Conservation (phyloP, 106 monocot species). For the Ottelia alismoides region DNA sequence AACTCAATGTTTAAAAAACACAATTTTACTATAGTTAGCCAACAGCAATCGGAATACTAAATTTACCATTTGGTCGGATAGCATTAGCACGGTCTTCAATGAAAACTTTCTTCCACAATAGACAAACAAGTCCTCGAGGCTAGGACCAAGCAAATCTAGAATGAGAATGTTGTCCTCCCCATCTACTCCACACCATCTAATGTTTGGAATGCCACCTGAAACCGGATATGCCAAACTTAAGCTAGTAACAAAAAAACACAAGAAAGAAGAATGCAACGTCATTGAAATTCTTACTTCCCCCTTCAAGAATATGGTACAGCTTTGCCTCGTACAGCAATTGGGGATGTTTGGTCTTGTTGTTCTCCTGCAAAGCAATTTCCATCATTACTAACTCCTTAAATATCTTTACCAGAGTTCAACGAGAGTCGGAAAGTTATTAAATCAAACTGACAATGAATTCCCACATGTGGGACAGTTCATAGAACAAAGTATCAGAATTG, state of each 20-base stretch:
- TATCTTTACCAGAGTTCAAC: too few relatives aligned
- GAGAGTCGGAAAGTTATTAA: too few relatives aligned
- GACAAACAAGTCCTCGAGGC: constrained; percentile 73
- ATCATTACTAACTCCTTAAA: too few relatives aligned
- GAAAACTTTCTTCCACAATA: constrained; percentile 77
- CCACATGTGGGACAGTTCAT: too few relatives aligned
- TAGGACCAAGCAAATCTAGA: too few relatives aligned
- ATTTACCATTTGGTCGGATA: constrained; percentile 92
- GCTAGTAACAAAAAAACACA: background rate
- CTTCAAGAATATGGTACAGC: constrained; percentile 71
- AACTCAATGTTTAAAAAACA: too few relatives aligned
- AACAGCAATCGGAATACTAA: too few relatives aligned
- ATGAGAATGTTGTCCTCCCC: constrained; percentile 75
- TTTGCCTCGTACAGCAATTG: constrained; percentile 87
- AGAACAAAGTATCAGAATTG: too few relatives aligned
- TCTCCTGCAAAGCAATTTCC: constrained; percentile 45
- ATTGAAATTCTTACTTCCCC: constrained; percentile 52
- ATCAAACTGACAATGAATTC: too few relatives aligned
- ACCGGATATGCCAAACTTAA: constrained; percentile 5
- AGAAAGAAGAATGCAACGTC: too few relatives aligned
- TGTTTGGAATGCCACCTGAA: constrained; percentile 78
- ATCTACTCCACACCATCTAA: constrained; percentile 68
- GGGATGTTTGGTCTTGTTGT: constrained; percentile 67
- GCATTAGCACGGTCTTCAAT: constrained; percentile 76
- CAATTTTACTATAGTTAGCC: too few relatives aligned